Conservation (phyloP, 345 rosid genomes). For the Eucalyptus cladocalyx region DNA sequence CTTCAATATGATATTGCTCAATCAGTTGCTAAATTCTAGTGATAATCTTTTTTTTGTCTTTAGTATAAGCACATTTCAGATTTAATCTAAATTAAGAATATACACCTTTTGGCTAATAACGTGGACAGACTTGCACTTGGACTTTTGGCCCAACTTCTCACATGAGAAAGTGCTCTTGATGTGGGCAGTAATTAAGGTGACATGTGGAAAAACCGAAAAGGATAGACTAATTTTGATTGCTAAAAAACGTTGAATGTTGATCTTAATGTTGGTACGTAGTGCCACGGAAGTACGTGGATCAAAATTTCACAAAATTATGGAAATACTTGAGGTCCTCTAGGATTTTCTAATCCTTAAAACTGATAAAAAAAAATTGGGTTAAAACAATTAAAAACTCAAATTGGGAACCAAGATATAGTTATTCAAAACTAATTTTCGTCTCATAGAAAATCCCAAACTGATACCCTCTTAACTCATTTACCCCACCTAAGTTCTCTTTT, state of each 20-base stretch:
- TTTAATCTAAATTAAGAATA: background rate
- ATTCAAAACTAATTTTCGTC: background rate
- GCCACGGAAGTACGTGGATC: background rate
- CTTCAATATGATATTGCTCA: background rate
- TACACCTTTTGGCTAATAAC: background rate
- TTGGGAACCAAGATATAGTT: background rate
- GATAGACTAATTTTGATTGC: background rate
- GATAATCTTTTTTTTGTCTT: background rate
- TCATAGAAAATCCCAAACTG: rapidly evolving
- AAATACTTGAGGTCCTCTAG: background rate
- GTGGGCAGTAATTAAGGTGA: background rate
- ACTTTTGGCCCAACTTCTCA: background rate
- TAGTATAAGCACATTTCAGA: background rate
- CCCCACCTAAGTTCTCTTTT: background rate
- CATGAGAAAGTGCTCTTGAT: background rate
- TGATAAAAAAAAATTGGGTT: background rate
- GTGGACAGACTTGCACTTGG: background rate
- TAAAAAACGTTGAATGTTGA: background rate
- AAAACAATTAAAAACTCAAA: background rate
- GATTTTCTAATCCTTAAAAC: background rate
- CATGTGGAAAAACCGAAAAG: background rate
- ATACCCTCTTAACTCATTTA: rapidly evolving
- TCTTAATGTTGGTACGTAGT: background rate
- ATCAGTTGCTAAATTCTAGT: background rate
- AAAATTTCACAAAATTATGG: background rate